Evolutionary conservation across 805 yeast species (phyloP).

Genomic region (Sugiyamaella smithiae): DNA sequence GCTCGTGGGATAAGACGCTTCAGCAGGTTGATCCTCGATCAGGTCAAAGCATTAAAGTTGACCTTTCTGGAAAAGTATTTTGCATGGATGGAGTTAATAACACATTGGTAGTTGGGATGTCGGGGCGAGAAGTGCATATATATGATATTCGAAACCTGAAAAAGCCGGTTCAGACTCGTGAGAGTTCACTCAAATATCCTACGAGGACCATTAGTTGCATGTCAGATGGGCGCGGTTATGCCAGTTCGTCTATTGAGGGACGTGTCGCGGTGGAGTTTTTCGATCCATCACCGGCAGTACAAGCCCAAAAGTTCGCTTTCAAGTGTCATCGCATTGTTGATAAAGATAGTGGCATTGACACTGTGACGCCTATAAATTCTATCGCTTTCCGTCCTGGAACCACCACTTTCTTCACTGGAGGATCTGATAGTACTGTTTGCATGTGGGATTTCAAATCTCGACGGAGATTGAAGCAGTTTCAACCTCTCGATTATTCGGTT

Average conservation of each 20-base stretch:
- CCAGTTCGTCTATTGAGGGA: slow-evolving; percentile 75
- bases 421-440: slow-evolving; percentile 50
- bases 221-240: slow-evolving; percentile 57
- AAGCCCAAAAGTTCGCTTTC: slow-evolving; percentile 63
- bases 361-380: slow-evolving; percentile 53
- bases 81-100: slow-evolving; percentile 55
- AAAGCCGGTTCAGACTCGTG: slow-evolving; percentile 50
- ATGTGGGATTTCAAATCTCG: slow-evolving; percentile 49
- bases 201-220: slow-evolving; percentile 54
- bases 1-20: slow-evolving; percentile 61
- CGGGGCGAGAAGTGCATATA: slow-evolving; percentile 51
- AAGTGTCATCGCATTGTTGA: slow-evolving; percentile 61
- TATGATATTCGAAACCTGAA: slow-evolving; percentile 52
- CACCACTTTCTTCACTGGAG: slow-evolving; percentile 48
- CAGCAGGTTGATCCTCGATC: slow-evolving; percentile 46
- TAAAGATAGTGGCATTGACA: slow-evolving; percentile 41
- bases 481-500: slow-evolving; percentile 38
- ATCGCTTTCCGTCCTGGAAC: slow-evolving; percentile 41
- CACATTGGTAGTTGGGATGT: slow-evolving; percentile 51
- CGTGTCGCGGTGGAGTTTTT: slow-evolving; percentile 72
- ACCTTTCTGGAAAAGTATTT: slow-evolving; percentile 51
- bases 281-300: slow-evolving; percentile 45
- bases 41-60: slow-evolving; percentile 19
- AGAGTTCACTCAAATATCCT: slow-evolving; percentile 66
- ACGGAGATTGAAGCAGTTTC: slow-evolving; percentile 44